Base-by-base conservation (phyloP, 2,329 filamentous ascomycete genomes). In the Aureobasidium pullulans region DNA sequence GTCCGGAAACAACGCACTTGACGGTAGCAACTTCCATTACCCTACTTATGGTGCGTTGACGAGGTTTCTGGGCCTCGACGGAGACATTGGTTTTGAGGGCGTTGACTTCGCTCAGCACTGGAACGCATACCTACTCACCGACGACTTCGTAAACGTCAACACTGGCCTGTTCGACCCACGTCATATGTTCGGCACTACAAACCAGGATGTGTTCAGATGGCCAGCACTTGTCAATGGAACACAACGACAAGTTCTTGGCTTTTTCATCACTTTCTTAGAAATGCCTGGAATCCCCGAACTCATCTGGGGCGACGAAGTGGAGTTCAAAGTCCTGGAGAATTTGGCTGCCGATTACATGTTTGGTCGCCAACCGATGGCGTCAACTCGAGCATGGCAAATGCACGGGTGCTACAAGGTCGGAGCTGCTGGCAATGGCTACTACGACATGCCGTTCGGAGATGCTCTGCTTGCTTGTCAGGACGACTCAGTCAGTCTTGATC, bases 121-220 rank as follows among this genome's bases (percentile, higher is more conserved):
- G 82, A 77, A 81, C 59, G 70, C 77, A 19, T 53, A 53, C 19
- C 37, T 53, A 2, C 9, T 53, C 1, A 53, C 32, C 16, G 49
- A 53, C 15, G 49, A 86, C 64, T 71, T 85, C 63, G 71, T 81
- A 62, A 85, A 85, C 64, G 75, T 79, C 2, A 81, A 83, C 65
- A 84, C 81, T 3, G 83, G 82, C 29, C 69, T 79, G 57, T 83
- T 84, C 62, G 84, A 87, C 63, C 84, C 84, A 3, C 77, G 84
- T 1, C 84, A 86, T 66, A 80, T 86, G 77, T 86, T 80, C 65
- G 84, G 84, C 47, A 78, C 79, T 1, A 84, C 83, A 1, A 86
- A 86, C 66, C 84, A 87, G 70, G 84, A 86, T 66, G 82, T 86
- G 9, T 84, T 86, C 65, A 76, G 83, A 32, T 86, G 84, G 84